Conservation (phyloP, 2,329 filamentous ascomycete species). For the Hysterium pulicare region DNA sequence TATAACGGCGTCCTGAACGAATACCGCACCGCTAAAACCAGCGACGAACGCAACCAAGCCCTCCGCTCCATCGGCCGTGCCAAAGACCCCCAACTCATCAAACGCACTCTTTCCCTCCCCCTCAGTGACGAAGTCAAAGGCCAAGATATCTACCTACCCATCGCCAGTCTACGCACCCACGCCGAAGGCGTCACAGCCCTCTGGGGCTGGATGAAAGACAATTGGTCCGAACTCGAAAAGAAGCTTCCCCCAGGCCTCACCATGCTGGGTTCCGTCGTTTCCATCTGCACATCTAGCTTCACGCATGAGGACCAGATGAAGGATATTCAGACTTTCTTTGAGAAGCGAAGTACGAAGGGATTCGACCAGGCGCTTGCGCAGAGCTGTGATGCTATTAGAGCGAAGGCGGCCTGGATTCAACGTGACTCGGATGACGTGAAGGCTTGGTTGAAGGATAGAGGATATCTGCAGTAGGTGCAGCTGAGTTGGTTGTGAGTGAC, state of each 20-base stretch:
- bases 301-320: slow-evolving; percentile 71
- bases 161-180: slow-evolving; percentile 74
- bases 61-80: slow-evolving; percentile 79
- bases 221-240: slow-evolving; percentile 82
- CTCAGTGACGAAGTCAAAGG: slow-evolving; percentile 82
- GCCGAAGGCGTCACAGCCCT: slow-evolving; percentile 74
- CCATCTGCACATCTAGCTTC: slow-evolving; percentile 78
- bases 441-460: slow-evolving; percentile 65
- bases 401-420: slow-evolving; percentile 78
- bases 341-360: slow-evolving; percentile 75
- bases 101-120: slow-evolving; percentile 73
- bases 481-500: too few species aligned
- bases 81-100: slow-evolving; percentile 72
- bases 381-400: slow-evolving; percentile 77
- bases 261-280: slow-evolving; percentile 81
- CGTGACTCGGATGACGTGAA: slow-evolving; percentile 76
- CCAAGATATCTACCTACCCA: slow-evolving; percentile 89
- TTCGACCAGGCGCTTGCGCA: slow-evolving; percentile 90
- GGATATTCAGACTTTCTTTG: slow-evolving; percentile 78
- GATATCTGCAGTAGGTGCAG: slow-evolving; percentile 51
- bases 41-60: slow-evolving; percentile 88
- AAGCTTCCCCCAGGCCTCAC: slow-evolving; percentile 81
- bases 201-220: slow-evolving; percentile 78
- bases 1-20: slow-evolving; percentile 75
- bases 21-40: slow-evolving; percentile 70